Conservation (phyloP, 805 yeast genomes). For the Yamadazyma olivae region DNA sequence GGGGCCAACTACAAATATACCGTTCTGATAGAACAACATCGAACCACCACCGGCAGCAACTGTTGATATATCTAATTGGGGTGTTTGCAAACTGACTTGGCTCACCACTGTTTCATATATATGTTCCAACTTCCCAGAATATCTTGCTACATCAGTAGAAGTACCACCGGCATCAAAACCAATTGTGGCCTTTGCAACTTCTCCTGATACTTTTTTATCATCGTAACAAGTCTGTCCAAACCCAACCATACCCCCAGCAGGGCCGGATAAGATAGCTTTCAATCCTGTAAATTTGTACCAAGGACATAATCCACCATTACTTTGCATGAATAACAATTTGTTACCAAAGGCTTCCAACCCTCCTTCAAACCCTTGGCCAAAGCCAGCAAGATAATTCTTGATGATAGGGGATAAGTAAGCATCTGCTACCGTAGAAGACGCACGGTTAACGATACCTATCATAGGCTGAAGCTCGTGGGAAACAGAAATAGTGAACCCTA, state of each 20-base stretch:
- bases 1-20: conserved; percentile 39
- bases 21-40: conserved; percentile 35
- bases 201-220: conserved; percentile 4
- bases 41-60: conserved; percentile 49
- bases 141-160: conserved; percentile 44
- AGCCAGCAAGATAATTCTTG: conserved; percentile 29
- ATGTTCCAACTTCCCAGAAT: conserved; percentile 38
- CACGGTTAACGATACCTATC: conserved; percentile 41
- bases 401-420: conserved; percentile 42
- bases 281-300: conserved; percentile 83
- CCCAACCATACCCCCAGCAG: conserved; percentile 98
- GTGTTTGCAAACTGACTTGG: conserved; percentile 42
- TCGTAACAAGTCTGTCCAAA: conserved; percentile 79
- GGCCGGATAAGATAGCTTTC: conserved; percentile 87
- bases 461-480: conserved; percentile 41
- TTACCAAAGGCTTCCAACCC: conserved; percentile 44
- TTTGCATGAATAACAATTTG: conserved; percentile 84
- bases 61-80: conserved; percentile 43
- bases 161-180: conserved; percentile 47
- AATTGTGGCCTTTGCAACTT: conserved; percentile 25
- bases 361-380: conserved; percentile 40
- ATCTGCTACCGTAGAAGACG: conserved; percentile 43
- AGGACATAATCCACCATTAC: conserved; percentile 92
- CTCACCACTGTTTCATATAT: conserved; percentile 45
- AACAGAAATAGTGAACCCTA: conserved; percentile 40